A percentile compares a stretch with the other conserved stretches of the same genome.
Conservation (phyloP, 495 filamentous ascomycete species). For the Beverwykella pulmonaria region DNA sequence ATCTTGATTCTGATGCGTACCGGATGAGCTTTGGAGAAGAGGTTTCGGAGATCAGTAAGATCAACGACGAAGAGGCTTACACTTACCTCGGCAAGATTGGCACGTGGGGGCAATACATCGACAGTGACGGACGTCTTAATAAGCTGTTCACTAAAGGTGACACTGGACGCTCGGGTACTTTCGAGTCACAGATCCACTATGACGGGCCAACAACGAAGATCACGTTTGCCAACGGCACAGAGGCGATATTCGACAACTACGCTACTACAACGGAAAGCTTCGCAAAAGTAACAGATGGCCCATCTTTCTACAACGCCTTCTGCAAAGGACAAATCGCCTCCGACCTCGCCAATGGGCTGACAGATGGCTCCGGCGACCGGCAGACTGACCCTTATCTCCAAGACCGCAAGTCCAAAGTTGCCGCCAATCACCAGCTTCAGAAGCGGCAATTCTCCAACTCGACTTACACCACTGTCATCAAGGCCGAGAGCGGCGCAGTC, state of each 20-base stretch:
- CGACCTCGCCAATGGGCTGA: neutral
- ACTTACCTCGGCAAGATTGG: slow-evolving; percentile 43
- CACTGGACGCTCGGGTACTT: slow-evolving; percentile 18
- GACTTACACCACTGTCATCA: slow-evolving; percentile 54
- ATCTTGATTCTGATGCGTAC: slow-evolving; percentile 29
- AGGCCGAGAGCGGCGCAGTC: slow-evolving; percentile 45
- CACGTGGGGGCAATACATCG: slow-evolving; percentile 41
- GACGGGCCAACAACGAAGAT: slow-evolving; percentile 47
- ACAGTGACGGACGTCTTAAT: slow-evolving; percentile 52
- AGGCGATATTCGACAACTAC: slow-evolving; percentile 41
- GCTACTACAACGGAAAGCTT: slow-evolving; percentile 40
- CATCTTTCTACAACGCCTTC: slow-evolving; percentile 23
- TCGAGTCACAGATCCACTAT: slow-evolving; percentile 23
- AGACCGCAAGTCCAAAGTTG: neutral
- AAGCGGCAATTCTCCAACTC: slow-evolving; percentile 35
- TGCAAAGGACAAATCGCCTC: slow-evolving; percentile 14
- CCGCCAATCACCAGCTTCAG: neutral
- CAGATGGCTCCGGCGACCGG: neutral
- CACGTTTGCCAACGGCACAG: slow-evolving; percentile 52
- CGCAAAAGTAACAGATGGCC: slow-evolving; percentile 7
- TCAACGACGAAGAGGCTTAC: slow-evolving; percentile 48
- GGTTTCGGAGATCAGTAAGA: slow-evolving; percentile 29
- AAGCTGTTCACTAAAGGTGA: slow-evolving; percentile 46
- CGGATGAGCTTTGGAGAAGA: neutral
- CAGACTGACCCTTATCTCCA: neutral